A percentile compares a stretch with the other conserved stretches of the same genome.
These are phyloP conservation scores for Annulohypoxylon maeteangense DNA, from an alignment of 495 filamentous ascomycete genomes.

Conservation along the genomic window DNA sequence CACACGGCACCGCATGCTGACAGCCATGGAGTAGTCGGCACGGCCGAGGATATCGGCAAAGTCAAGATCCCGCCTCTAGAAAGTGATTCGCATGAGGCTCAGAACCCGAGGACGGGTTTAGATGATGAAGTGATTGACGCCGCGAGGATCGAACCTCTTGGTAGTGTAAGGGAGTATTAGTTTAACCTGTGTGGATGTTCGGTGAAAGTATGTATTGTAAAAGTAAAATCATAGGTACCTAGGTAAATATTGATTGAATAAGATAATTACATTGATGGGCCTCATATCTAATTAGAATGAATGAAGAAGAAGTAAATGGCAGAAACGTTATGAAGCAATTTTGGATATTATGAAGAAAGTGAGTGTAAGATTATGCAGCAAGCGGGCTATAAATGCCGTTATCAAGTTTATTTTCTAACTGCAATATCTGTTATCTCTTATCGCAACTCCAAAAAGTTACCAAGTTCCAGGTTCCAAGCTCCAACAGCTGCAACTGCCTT, in stretches of 20 bases:
- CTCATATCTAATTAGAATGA: background rate
- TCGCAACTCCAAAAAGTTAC: constrained; percentile 16
- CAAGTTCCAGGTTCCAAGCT: background rate
- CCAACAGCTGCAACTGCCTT: background rate
- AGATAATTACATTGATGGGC: background rate
- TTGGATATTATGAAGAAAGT: too few relatives aligned
- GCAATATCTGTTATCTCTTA: constrained; percentile 12
- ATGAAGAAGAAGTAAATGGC: background rate
- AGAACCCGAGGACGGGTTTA: constrained; percentile 23
- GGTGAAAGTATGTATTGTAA: background rate
- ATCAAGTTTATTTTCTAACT: background rate
- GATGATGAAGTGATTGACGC: constrained; percentile 23
- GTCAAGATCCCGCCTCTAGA: constrained; percentile 19
- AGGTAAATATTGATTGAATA: background rate
- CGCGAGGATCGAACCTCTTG: constrained; percentile 19
- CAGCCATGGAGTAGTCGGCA: constrained; percentile 28
- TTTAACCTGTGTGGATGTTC: background rate
- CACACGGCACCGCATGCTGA: constrained; percentile 28
- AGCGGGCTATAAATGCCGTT: background rate
- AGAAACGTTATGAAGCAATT: too few relatives aligned
- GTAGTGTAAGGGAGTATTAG: constrained; percentile 12
- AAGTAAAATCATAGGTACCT: background rate
- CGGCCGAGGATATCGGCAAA: constrained; percentile 9
- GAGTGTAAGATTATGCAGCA: background rate
- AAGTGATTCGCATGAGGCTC: background rate